Base-by-base conservation (phyloP, 225 moss, liverwort and hornwort species). In the Sphagnum tenellum region DNA sequence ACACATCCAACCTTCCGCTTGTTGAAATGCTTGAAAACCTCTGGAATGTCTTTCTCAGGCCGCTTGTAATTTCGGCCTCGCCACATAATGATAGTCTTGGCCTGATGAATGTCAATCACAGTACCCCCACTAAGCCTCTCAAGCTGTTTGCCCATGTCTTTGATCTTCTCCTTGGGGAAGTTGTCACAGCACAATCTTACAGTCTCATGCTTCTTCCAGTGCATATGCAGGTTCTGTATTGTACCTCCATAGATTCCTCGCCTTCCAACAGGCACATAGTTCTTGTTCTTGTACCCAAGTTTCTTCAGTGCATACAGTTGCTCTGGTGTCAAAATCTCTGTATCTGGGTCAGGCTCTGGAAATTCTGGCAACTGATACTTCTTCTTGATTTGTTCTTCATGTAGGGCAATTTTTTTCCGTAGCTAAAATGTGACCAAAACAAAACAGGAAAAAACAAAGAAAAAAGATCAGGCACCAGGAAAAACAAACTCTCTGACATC, bases 161-260 rank as follows among this genome's bases (percentile, higher is more conserved):
- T 79, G 47, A 98, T 83, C 70, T 89, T 87, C 64, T 90, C 96
- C 62, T 87, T 87, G 0, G 78, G 66, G 69, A 92, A 92, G 55
- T 92, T 81, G 53, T 86, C 88, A 63, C 90, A 93, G 57, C 92
- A 92, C 55, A 98, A 78, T 66, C 92, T 86, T 56, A 98, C 96
- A 1, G 96, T 98, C 80, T 98, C 96, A 70, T 98, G 96, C 70
- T 93, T 93, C 68, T 98, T 98, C 96, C 96, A 98, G 74, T 98
- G 96, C 81, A 98, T 74, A 56, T 98, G 93, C 78, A 98, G 93
- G 70, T 98, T 98, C 66, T 98, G 96, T 46, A 98, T 82, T 12
- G 92, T 92, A 52, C 96, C 96, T 61, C 96, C 96, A 63, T 88
- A 98, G 69, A 98, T 88, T 64, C 96, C 96, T 75, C 96, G 85